Percentiles rank a stretch among this genome's conserved stretches.
These are phyloP conservation scores for Tetrahymena malaccensis DNA, from an alignment of 73 alveolate genomes.

Conservation along the genomic window DNA sequence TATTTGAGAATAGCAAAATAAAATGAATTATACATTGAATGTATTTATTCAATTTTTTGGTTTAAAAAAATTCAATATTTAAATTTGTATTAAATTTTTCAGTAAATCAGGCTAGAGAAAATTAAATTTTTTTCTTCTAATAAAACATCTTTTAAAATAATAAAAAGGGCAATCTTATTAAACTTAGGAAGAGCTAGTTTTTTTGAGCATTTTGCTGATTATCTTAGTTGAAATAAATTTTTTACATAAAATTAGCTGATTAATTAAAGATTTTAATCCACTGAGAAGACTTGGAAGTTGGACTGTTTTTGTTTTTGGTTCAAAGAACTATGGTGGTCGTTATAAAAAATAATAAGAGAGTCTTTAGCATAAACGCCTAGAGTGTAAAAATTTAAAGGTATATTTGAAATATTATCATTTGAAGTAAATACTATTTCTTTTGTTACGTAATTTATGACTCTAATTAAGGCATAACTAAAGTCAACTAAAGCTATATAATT, in stretches of 20 bases:
- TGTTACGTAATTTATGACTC: background rate
- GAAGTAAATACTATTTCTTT: background rate
- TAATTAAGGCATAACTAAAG: background rate
- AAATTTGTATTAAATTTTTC: background rate
- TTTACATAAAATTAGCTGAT: background rate
- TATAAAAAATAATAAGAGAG: background rate
- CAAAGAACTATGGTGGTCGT: background rate
- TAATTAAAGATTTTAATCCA: background rate
- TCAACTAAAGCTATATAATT: background rate
- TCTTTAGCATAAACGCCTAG: background rate
- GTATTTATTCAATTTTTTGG: no score
- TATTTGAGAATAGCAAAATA: no score
- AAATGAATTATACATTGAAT: background rate
- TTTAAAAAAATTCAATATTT: no score
- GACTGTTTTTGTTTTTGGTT: background rate
- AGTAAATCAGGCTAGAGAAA: background rate
- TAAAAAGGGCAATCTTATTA: no score
- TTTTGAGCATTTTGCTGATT: no score
- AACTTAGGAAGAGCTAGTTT: no score
- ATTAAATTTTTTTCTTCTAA: no score
- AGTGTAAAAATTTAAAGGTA: background rate
- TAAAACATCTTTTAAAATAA: background rate
- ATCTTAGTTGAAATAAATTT: background rate
- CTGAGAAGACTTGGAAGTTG: background rate
- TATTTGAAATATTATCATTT: background rate